Conservation (phyloP, 768 basidiomycete species). For the Dioszegia hungarica region DNA sequence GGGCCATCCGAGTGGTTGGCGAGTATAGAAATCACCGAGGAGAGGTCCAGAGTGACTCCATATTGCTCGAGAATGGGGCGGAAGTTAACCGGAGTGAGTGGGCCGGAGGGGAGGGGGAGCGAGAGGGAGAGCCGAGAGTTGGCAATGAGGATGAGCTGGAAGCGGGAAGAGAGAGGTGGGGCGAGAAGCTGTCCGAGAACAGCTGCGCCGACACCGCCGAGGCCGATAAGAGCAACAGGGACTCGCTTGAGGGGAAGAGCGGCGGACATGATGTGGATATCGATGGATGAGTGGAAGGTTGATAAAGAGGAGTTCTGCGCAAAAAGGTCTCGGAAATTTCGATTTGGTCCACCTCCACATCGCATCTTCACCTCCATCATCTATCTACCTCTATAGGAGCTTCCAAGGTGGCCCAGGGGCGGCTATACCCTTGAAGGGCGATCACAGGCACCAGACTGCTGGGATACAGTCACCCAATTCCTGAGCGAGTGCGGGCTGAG, state of each 20-base stretch:
- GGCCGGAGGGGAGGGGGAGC: slow-evolving; percentile 33
- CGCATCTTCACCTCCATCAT: neutral
- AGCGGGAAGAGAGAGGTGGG: slow-evolving; percentile 53
- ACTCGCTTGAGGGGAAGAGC: slow-evolving; percentile 22
- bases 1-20: slow-evolving; percentile 50
- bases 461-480: too few species aligned
- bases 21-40: slow-evolving; percentile 54
- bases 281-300: neutral
- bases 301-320: neutral
- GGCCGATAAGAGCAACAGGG: slow-evolving; percentile 76
- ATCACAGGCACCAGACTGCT: too few species aligned
- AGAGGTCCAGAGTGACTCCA: slow-evolving; percentile 54
- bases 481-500: too few species aligned
- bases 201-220: slow-evolving; percentile 87
- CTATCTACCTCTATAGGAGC: neutral
- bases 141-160: slow-evolving; percentile 50
- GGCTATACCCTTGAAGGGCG: too few species aligned
- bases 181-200: slow-evolving; percentile 75
- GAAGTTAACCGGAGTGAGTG: slow-evolving; percentile 36
- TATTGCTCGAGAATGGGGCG: slow-evolving; percentile 47
- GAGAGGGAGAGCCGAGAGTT: slow-evolving; percentile 50
- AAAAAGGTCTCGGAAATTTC: slow-evolving; percentile 1
- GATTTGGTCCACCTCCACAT: neutral
- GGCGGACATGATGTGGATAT: slow-evolving; percentile 12
- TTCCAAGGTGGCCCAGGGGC: too few species aligned